Evolutionary conservation across 768 basidiomycete species (phyloP).

Genomic region (Tricholoma hemisulphureum): DNA sequence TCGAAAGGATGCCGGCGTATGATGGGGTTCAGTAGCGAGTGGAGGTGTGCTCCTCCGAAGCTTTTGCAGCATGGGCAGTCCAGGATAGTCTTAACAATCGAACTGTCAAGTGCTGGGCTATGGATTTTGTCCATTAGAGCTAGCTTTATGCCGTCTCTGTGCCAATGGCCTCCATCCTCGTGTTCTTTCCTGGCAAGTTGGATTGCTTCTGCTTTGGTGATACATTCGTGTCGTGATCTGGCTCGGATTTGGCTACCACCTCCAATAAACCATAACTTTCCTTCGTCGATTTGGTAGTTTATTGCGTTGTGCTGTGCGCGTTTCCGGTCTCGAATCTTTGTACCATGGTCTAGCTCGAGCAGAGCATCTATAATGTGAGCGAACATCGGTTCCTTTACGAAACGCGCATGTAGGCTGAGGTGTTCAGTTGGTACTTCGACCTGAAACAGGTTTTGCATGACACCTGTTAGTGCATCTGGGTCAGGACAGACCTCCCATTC

Average conservation of each 20-base stretch:
- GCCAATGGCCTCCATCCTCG: neutral
- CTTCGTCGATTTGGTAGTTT: neutral
- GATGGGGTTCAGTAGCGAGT: neutral
- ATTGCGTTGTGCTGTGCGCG: no score
- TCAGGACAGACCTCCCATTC: no score
- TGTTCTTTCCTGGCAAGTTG: neutral
- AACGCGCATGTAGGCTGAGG: conserved; percentile 11
- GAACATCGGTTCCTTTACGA: conserved; percentile 21
- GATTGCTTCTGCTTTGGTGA: neutral
- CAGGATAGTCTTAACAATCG: neutral
- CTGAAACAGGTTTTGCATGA: neutral
- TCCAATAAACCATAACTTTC: neutral
- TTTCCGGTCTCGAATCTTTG: neutral
- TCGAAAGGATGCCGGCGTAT: neutral
- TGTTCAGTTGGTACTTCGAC: neutral
- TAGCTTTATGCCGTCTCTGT: neutral
- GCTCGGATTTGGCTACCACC: neutral
- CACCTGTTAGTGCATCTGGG: conserved; percentile 16
- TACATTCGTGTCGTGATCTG: neutral
- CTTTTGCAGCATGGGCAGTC: neutral
- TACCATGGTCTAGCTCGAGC: conserved; percentile 11
- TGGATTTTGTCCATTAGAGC: no score
- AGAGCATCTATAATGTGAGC: conserved; percentile 28
- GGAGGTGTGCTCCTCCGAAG: no score
- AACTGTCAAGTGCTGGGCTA: neutral